Evolutionary conservation across 164 flowering plant genomes (phyloP).

Genomic region (Umbellularia californica): DNA sequence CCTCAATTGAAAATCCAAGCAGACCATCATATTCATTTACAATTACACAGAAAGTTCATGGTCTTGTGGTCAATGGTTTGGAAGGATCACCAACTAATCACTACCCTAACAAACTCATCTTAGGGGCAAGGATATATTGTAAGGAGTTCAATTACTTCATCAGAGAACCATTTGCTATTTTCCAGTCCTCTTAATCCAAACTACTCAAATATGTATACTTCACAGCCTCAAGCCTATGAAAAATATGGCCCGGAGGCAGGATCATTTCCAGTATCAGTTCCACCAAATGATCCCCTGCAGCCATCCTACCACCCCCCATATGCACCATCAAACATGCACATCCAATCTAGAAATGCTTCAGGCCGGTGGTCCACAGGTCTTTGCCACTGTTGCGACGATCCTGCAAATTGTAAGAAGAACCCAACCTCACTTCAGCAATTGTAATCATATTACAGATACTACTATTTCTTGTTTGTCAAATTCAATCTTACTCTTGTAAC

Average conservation of each 20-base stretch:
- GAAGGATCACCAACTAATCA: background rate
- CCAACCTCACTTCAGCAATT: background rate
- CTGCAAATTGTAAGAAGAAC: constrained; percentile 34
- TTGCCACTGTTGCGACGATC: constrained; percentile 50
- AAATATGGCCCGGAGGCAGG: background rate
- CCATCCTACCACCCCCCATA: background rate
- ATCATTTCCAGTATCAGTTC: background rate
- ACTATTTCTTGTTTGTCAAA: no score
- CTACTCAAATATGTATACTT: background rate
- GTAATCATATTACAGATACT: no score
- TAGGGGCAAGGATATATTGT: background rate
- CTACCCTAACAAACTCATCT: background rate
- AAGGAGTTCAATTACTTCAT: background rate
- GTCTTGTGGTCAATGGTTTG: background rate
- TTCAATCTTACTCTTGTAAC: background rate
- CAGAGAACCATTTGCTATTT: background rate
- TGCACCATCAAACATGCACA: constrained; percentile 2
- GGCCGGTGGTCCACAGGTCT: constrained; percentile 42
- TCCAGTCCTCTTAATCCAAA: background rate
- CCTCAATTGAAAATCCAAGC: background rate
- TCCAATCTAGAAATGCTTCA: background rate
- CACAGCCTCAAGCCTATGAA: background rate
- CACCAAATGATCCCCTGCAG: background rate
- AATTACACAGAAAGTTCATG: background rate
- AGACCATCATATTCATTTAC: background rate